Conservation (phyloP, 768 basidiomycete genomes). For the Psilocybe cubensis region DNA sequence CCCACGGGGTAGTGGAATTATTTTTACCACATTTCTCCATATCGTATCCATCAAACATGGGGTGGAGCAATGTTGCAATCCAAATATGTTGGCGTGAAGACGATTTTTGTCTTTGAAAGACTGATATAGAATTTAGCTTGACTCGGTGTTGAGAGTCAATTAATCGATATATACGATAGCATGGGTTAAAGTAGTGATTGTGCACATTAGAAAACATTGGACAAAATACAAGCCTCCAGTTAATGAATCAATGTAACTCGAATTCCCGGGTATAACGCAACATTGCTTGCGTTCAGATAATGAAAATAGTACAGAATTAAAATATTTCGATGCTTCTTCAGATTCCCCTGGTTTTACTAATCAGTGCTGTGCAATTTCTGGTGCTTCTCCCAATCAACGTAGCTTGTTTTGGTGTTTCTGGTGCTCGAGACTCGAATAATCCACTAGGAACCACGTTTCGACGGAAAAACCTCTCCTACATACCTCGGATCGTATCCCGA, state of each 20-base stretch:
- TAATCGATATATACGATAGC: not conserved
- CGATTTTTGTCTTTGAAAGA: not conserved
- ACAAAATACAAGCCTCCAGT: not conserved
- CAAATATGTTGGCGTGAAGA: not conserved
- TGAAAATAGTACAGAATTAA: no score
- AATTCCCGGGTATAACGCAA: no score
- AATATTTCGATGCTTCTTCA: no score
- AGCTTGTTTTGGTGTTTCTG: no score
- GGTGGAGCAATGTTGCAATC: not conserved
- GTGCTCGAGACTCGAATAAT: no score
- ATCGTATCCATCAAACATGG: not conserved
- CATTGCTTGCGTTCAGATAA: no score
- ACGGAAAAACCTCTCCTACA: not conserved
- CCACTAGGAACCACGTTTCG: not conserved
- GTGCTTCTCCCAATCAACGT: no score
- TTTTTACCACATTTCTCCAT: not conserved
- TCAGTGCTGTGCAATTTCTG: no score
- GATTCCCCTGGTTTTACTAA: no score
- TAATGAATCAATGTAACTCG: no score
- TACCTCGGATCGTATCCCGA: not conserved
- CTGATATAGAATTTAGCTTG: not conserved
- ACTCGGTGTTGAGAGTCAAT: not conserved
- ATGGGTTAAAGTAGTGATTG: not conserved
- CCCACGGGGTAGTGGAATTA: slow-evolving; percentile 6
- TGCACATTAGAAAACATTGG: not conserved